Conservation (phyloP, 2,329 filamentous ascomycete species). For the Lasiodiplodia gonubiensis region DNA sequence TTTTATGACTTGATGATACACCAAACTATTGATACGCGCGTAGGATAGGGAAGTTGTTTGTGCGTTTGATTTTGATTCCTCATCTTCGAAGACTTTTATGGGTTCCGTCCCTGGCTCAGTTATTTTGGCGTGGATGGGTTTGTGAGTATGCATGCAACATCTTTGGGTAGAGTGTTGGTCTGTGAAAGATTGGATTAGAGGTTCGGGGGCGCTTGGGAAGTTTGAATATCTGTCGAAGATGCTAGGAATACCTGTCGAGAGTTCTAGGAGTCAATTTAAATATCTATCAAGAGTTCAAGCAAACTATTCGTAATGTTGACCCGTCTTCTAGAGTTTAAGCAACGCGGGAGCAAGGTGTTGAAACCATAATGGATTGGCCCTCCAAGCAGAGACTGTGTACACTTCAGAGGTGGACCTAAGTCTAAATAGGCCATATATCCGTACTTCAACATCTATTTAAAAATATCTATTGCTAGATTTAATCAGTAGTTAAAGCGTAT, state of each 20-base stretch:
- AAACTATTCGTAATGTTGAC: too few species aligned
- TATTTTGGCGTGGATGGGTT: background rate
- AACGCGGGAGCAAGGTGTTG: too few species aligned
- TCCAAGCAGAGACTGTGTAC: too few species aligned
- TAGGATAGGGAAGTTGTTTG: background rate
- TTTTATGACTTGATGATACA: conserved; percentile 20
- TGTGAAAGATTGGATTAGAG: conserved; percentile 13
- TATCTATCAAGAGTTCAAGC: too few species aligned
- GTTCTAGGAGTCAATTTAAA: background rate
- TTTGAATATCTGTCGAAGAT: background rate
- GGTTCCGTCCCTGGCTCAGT: background rate
- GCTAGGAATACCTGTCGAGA: background rate
- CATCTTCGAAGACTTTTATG: background rate
- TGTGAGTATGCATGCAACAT: background rate
- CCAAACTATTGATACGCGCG: background rate
- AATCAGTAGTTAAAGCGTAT: too few species aligned
- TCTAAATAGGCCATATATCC: too few species aligned
- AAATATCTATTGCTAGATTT: too few species aligned
- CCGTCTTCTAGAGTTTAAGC: too few species aligned
- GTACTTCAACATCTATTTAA: too few species aligned
- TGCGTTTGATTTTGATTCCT: background rate
- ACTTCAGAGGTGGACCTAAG: too few species aligned
- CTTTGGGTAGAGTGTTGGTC: background rate
- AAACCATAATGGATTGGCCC: too few species aligned
- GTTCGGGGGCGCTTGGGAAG: background rate